A percentile compares a stretch with the other conserved stretches of the same genome.
These are phyloP conservation scores for Schizophyllum amplum DNA, from an alignment of 1,284 basidiomycete species.

Conservation along the genomic window DNA sequence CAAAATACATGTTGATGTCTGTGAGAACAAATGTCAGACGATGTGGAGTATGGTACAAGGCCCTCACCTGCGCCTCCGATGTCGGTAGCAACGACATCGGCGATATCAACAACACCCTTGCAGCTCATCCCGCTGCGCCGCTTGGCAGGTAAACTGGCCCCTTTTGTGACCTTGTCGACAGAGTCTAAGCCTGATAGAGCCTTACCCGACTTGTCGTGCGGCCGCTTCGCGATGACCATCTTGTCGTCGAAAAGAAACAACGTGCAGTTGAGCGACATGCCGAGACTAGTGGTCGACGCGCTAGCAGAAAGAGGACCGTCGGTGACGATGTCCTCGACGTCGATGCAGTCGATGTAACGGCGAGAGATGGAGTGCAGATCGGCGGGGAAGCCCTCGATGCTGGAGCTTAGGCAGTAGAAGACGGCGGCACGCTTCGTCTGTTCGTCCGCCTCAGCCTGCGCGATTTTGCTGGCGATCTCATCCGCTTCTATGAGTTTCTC, in stretches of 20 bases:
- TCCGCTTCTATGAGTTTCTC: conserved; percentile 80
- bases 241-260: conserved; percentile 96
- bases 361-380: conserved; percentile 81
- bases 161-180: conserved; percentile 67
- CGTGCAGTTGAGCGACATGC: conserved; percentile 67
- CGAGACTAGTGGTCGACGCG: conserved; percentile 30
- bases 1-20: conserved; percentile 84
- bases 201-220: conserved; percentile 68
- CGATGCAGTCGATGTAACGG: conserved; percentile 87
- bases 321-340: conserved; percentile 77
- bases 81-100: conserved; percentile 80
- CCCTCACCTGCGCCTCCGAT: conserved; percentile 72
- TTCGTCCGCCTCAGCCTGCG: conserved; percentile 87
- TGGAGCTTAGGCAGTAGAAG: conserved; percentile 79
- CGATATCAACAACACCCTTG: conserved; percentile 81
- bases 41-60: conserved; percentile 7
- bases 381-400: conserved; percentile 86
- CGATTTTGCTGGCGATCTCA: conserved; percentile 85
- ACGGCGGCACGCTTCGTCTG: conserved; percentile 85
- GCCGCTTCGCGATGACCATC: conserved; percentile 86
- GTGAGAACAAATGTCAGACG: conserved; percentile 4
- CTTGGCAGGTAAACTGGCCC: conserved; percentile 48
- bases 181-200: conserved; percentile 81
- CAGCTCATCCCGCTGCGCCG: conserved; percentile 80
- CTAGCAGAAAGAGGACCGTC: conserved; percentile 38